A percentile compares a stretch with the other conserved stretches of the same genome.
Evolutionary conservation across 2,329 filamentous ascomycete genomes (phyloP).

Genomic region (Trichothecium roseum): DNA sequence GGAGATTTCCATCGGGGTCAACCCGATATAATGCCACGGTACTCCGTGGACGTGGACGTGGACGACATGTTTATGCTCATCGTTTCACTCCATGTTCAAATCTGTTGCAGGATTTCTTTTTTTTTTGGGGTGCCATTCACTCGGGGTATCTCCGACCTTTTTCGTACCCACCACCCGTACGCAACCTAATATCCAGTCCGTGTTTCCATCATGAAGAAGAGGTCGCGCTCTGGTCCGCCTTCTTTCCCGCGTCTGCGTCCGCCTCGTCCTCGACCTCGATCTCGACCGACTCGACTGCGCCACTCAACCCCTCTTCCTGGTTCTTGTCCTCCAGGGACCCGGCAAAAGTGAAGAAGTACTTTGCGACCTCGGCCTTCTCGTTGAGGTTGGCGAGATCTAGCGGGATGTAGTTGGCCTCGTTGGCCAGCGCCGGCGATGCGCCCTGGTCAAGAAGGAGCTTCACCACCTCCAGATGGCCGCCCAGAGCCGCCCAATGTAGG

Average conservation of each 20-base stretch:
- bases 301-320: slow-evolving; percentile 30
- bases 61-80: too few relatives aligned
- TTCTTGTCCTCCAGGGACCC: slow-evolving; percentile 37
- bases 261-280: slow-evolving; percentile 22
- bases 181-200: not conserved
- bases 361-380: slow-evolving; percentile 54
- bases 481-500: slow-evolving; percentile 87
- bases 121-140: too few relatives aligned
- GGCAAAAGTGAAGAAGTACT: slow-evolving; percentile 45
- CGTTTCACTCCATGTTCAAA: too few relatives aligned
- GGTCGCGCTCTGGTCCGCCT: slow-evolving; percentile 1
- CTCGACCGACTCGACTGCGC: slow-evolving; percentile 25
- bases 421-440: slow-evolving; percentile 67
- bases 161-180: too few relatives aligned
- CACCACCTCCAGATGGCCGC: slow-evolving; percentile 74
- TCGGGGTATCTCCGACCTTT: too few relatives aligned
- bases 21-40: too few relatives aligned
- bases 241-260: slow-evolving; percentile 10
- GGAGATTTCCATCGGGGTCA: too few relatives aligned
- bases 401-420: slow-evolving; percentile 74
- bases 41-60: too few relatives aligned
- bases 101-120: too few relatives aligned
- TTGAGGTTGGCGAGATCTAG: slow-evolving; percentile 64
- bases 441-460: slow-evolving; percentile 67
- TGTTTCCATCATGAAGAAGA: slow-evolving; percentile 2